Conservation (phyloP, 2,329 filamentous ascomycete genomes). For the Calonectria ilicicola region DNA sequence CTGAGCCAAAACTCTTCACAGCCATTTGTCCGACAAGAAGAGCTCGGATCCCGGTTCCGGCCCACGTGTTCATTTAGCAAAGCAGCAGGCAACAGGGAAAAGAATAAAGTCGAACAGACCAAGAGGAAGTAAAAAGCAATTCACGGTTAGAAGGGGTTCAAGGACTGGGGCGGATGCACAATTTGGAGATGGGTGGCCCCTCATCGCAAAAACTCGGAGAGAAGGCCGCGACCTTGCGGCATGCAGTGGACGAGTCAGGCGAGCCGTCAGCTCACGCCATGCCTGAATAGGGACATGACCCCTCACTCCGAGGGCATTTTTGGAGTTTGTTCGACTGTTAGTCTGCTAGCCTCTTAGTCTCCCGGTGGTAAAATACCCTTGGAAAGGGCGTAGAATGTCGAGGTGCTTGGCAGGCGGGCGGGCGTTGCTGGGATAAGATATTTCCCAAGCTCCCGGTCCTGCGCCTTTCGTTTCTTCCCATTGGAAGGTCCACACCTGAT, state of each 20-base stretch:
- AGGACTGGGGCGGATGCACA: background rate
- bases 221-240: conserved; percentile 8
- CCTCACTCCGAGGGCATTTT: background rate
- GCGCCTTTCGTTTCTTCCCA: background rate
- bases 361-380: background rate
- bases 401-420: background rate
- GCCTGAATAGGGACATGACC: background rate
- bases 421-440: conserved; percentile 8
- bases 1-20: conserved; percentile 5
- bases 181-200: conserved; percentile 15
- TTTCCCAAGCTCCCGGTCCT: conserved; percentile 3
- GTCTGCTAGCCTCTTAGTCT: background rate
- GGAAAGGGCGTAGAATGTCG: conserved; percentile 4
- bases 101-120: background rate
- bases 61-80: conserved; percentile 15
- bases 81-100: background rate
- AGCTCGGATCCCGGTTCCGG: background rate
- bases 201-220: conserved; percentile 11
- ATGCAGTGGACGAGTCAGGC: background rate
- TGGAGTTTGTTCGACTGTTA: background rate
- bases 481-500: conserved; percentile 4
- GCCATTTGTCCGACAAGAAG: conserved; percentile 11
- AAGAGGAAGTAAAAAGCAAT: background rate
- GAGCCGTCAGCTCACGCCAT: conserved; percentile 3
- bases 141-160: background rate